Evolutionary conservation across 108 stramenopile genomes (phyloP), one percentile per base, ranked within the genome.

Genomic region (Cyclotella baltica): DNA sequence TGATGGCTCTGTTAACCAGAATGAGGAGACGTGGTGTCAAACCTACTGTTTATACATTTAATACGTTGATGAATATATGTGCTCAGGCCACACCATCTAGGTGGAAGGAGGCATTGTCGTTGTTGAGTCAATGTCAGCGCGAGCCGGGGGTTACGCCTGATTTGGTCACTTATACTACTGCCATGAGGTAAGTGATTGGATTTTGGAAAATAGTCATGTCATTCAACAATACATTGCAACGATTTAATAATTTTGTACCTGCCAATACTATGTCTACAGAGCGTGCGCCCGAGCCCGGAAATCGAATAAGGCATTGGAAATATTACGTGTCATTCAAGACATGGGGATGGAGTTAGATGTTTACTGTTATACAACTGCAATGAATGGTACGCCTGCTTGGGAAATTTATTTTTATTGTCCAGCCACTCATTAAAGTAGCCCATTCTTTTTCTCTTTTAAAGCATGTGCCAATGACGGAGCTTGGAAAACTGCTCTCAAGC

Each of bases 341-440:
- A 85, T 85, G 75, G 83, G 79, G 9, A 61, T 90, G 1, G 73
- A 79, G 16, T 61, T 89, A 31, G 93, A 94, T 74, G 85, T 75
- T n/a, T 90, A 92, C 71, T 87, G 76, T 57, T 92, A 95, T 62
- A 90, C 93, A 4, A 90, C 91, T 10, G 90, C 86, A 5, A 95
- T 95, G 51, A 91, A 95, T 76, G 87, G 77, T 79, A 36, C 1
- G 79, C 55, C 43, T 22, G 34, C 22, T 59, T 13, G 19, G 2
- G 18, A 15, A 8, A 38, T 40, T 34, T 59, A 56, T 53, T 19
- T 53, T 4, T 40, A 4, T 8, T 9, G 25, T 36, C 22, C 35
- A 29, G 13, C 28, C 47, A n/a, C 9, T 38, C 11, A 62, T 64
- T 15, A 40, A 59, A 53, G 22, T 78, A 13, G n/a, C 34, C 8